Percentiles rank a stretch among this genome's conserved stretches.
phyloP scores from a whole-genome alignment of 208 protist genomes.

The Spongospora subterranea region DNA sequence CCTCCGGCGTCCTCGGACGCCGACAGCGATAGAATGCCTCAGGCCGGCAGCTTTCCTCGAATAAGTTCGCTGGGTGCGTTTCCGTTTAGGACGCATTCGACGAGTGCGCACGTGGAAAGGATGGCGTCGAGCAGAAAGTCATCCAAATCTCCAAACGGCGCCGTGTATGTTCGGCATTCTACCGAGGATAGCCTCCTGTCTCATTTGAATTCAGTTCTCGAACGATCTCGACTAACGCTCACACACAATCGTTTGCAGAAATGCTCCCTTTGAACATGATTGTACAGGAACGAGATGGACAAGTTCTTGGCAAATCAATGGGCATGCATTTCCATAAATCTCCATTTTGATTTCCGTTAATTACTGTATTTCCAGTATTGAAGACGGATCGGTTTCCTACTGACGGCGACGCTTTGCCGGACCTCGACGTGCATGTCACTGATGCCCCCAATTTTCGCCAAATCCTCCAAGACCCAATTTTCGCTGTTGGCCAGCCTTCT shows the following conservation, averaged over 20 bases:
- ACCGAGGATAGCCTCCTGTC: no score
- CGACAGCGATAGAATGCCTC: no score
- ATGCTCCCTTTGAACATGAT: conserved; percentile 41
- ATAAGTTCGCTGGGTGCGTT: no score
- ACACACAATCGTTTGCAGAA: conserved; percentile 23
- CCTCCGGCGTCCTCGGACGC: no score
- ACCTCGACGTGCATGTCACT: conserved; percentile 34
- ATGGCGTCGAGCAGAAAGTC: neutral
- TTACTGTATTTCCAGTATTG: conserved; percentile 11
- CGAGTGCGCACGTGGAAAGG: neutral
- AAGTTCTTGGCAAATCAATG: conserved; percentile 43
- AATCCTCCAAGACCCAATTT: neutral
- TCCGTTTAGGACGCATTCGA: neutral
- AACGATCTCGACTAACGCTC: neutral
- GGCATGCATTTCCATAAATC: neutral
- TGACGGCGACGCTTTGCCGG: neutral
- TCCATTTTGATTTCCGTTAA: neutral
- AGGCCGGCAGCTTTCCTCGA: no score
- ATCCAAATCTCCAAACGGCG: neutral
- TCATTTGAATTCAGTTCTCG: neutral
- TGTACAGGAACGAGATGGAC: conserved; percentile 24
- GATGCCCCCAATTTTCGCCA: conserved; percentile 40
- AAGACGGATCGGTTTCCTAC: conserved; percentile 42
- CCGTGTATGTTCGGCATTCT: neutral
- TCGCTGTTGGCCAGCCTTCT: conserved; percentile 21